These are phyloP conservation scores for Ophiostoma himal-ulmi DNA, from an alignment of 2,329 filamentous ascomycete species.

Conservation along the genomic window DNA sequence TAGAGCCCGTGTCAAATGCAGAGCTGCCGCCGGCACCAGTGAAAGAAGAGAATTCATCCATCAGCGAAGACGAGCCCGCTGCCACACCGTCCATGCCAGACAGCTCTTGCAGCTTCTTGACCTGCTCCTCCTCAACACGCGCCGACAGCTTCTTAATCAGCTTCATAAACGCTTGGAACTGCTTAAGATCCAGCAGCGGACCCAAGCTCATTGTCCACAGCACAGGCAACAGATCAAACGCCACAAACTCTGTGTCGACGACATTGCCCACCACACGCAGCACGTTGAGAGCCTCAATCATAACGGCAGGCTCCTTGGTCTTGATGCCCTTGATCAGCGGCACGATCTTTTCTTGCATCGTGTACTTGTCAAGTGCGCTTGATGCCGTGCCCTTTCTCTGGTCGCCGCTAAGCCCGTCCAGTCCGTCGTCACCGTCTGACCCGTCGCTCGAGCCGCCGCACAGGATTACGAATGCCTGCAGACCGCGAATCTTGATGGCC, in stretches of 20 bases:
- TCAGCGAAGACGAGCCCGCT: slow-evolving; percentile 38
- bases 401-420: slow-evolving; percentile 61
- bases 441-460: slow-evolving; percentile 66
- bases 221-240: slow-evolving; percentile 81
- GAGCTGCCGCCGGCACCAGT: slow-evolving; percentile 38
- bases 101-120: slow-evolving; percentile 79
- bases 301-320: slow-evolving; percentile 95
- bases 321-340: slow-evolving; percentile 89
- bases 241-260: slow-evolving; percentile 85
- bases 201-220: slow-evolving; percentile 90
- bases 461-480: slow-evolving; percentile 84
- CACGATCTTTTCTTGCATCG: slow-evolving; percentile 94
- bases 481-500: slow-evolving; percentile 85
- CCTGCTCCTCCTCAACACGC: slow-evolving; percentile 83
- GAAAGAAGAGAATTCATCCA: slow-evolving; percentile 65
- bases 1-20: slow-evolving; percentile 45
- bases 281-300: slow-evolving; percentile 85
- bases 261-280: slow-evolving; percentile 74
- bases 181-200: slow-evolving; percentile 76
- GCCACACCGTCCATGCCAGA: slow-evolving; percentile 16
- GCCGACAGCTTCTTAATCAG: slow-evolving; percentile 75
- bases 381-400: slow-evolving; percentile 55
- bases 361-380: slow-evolving; percentile 90
- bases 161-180: slow-evolving; percentile 86
- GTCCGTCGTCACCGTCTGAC: slow-evolving; percentile 56